Evolutionary conservation across 306 rosid genomes (phyloP).

Genomic region (Citrullus amarus): DNA sequence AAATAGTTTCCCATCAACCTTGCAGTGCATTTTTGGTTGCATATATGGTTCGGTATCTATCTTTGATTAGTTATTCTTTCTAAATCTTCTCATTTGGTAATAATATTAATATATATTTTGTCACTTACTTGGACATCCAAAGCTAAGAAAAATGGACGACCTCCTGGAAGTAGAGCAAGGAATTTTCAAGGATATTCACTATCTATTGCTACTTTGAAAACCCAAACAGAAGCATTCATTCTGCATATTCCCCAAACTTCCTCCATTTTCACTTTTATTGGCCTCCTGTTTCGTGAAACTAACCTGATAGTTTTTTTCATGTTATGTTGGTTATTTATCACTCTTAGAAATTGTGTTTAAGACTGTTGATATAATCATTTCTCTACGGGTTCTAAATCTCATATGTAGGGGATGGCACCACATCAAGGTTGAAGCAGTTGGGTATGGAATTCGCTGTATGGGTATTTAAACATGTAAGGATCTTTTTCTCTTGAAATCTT

Average conservation of each 20-base stretch:
- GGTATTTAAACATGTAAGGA: slow-evolving; percentile 94
- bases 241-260: neutral
- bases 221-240: neutral
- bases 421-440: slow-evolving; percentile 82
- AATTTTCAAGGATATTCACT: neutral
- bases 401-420: slow-evolving; percentile 61
- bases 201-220: neutral
- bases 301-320: neutral
- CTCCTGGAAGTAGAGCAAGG: neutral
- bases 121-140: neutral
- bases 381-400: slow-evolving; percentile 16
- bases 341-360: neutral
- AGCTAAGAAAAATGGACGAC: neutral
- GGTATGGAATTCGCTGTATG: slow-evolving; percentile 99
- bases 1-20: slow-evolving; percentile 81
- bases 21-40: slow-evolving; percentile 96
- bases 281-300: neutral
- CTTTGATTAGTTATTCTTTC: neutral
- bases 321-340: neutral
- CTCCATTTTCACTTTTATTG: slow-evolving; percentile 4
- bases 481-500: slow-evolving; percentile 14
- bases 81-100: neutral
- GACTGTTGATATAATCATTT: neutral
- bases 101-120: neutral
- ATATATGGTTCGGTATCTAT: slow-evolving; percentile 52